Percentiles rank a stretch among this genome's conserved stretches.
Evolutionary conservation across 208 protist genomes (phyloP).

Genomic region (Acanthamoeba castellanii): DNA sequence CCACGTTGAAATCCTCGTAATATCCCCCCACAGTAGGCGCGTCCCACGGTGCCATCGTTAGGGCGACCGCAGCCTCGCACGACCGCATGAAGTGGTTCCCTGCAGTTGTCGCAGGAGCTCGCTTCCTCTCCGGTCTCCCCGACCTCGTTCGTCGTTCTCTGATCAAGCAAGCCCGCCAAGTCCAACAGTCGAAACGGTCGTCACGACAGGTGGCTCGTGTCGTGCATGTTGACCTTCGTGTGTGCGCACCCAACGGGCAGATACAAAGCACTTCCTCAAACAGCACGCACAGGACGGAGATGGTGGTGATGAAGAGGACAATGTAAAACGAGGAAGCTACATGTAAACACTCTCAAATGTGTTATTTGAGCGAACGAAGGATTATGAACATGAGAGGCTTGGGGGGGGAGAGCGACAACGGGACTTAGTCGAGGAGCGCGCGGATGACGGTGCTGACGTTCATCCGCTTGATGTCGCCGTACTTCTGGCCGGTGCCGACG

Average conservation of each 20-base stretch:
- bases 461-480: conserved; percentile 69
- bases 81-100: not conserved
- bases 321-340: too few relatives aligned
- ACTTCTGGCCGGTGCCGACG: conserved; percentile 96
- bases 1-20: not conserved
- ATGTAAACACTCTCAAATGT: too few relatives aligned
- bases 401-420: not conserved
- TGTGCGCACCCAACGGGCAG: too few relatives aligned
- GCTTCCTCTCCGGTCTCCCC: not conserved
- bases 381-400: not conserved
- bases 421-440: conserved; percentile 38
- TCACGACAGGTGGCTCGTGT: too few relatives aligned
- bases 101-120: not conserved
- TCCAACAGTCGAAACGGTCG: too few relatives aligned
- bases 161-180: too few relatives aligned
- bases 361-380: too few relatives aligned
- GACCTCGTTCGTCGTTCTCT: not conserved
- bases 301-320: too few relatives aligned
- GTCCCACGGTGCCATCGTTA: not conserved
- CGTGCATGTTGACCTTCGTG: too few relatives aligned
- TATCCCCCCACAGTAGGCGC: not conserved
- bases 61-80: not conserved
- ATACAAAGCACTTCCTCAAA: too few relatives aligned
- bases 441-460: conserved; percentile 71
- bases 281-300: too few relatives aligned